These are phyloP conservation scores for Diaporthe sp. DNA, from an alignment of 2,329 filamentous ascomycete species.

Conservation along the genomic window DNA sequence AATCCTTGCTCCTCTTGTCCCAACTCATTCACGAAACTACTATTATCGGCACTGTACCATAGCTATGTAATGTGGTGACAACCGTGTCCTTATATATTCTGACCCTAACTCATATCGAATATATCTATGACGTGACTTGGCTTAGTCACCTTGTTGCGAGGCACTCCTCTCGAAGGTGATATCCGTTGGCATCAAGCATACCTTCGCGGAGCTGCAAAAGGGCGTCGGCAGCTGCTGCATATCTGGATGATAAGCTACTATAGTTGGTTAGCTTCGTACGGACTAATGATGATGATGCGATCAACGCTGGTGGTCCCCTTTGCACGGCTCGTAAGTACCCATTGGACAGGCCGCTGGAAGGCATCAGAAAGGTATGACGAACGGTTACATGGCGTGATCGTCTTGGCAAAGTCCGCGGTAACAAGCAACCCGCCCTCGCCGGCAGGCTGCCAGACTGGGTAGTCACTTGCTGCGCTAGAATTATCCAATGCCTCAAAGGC, in stretches of 20 bases:
- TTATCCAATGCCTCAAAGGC: conserved; percentile 56
- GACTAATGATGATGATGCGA: conserved; percentile 67
- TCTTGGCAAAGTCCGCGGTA: conserved; percentile 61
- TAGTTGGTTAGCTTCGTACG: conserved; percentile 67
- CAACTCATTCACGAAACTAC: too few species aligned
- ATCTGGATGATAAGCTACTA: conserved; percentile 55
- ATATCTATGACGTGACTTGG: too few species aligned
- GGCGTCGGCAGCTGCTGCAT: too few species aligned
- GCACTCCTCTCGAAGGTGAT: too few species aligned
- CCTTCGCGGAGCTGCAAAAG: too few species aligned
- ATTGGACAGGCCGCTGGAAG: conserved; percentile 65
- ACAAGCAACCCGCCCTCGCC: conserved; percentile 46
- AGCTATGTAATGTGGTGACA: too few species aligned
- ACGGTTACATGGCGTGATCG: conserved; percentile 45
- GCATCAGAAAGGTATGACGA: conserved; percentile 47
- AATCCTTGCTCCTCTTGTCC: too few species aligned
- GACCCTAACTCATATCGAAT: too few species aligned
- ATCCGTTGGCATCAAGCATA: too few species aligned
- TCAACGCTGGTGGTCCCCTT: background rate
- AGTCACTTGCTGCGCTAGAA: conserved; percentile 51
- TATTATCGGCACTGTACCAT: too few species aligned
- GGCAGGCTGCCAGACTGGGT: conserved; percentile 35
- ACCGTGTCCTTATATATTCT: too few species aligned
- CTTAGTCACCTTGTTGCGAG: too few species aligned
- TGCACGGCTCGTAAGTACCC: conserved; percentile 55